Conservation (phyloP, 1,139 yeast genomes). For the Nakaseomyces bracarensis region DNA sequence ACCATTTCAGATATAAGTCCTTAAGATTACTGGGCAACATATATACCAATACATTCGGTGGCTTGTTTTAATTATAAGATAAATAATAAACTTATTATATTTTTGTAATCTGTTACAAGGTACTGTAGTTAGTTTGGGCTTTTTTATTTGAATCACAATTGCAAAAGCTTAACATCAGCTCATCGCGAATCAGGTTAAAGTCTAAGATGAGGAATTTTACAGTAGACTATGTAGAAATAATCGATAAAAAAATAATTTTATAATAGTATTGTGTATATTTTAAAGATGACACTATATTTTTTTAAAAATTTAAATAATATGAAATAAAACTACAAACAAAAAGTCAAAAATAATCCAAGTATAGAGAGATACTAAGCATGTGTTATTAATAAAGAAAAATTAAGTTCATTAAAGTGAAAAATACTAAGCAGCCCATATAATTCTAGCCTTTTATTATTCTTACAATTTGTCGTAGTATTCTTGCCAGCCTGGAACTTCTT, state of each 20-base stretch:
- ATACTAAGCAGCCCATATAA: slow-evolving; percentile 7
- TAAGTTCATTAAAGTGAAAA: slow-evolving; percentile 8
- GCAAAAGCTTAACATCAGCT: neutral
- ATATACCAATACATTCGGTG: neutral
- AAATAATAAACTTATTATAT: no score
- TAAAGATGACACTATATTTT: slow-evolving; percentile 10
- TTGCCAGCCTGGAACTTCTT: slow-evolving; percentile 96
- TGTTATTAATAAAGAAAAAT: neutral
- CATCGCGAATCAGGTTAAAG: no score
- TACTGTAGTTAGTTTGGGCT: neutral
- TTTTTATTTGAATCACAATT: neutral
- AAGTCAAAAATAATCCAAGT: slow-evolving; percentile 10
- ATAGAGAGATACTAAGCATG: slow-evolving; percentile 7
- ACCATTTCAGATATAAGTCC: slow-evolving; percentile 23
- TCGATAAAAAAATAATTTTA: no score
- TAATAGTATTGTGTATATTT: neutral
- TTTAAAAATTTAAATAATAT: slow-evolving; percentile 7
- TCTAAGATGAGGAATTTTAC: neutral
- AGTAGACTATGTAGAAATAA: no score
- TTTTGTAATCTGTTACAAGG: neutral
- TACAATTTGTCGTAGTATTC: slow-evolving; percentile 99
- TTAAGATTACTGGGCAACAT: slow-evolving; percentile 21
- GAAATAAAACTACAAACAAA: slow-evolving; percentile 17
- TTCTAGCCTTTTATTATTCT: slow-evolving; percentile 22
- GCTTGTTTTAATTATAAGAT: no score